These are phyloP conservation scores for Leishmania amazonensis DNA, from an alignment of 208 protist species.

Conservation along the genomic window DNA sequence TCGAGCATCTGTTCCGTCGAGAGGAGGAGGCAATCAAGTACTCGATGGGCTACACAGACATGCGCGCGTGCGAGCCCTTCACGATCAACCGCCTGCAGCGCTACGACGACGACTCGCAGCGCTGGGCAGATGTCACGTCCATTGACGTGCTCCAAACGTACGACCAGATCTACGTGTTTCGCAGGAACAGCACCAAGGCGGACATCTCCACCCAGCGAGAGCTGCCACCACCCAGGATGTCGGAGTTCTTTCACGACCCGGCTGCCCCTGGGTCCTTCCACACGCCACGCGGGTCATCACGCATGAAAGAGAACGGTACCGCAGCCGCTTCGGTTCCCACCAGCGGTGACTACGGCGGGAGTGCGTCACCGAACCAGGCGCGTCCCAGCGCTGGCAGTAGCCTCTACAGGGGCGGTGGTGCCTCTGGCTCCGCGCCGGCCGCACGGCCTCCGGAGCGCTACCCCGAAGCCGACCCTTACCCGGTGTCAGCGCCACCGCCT, in stretches of 20 bases:
- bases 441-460: background rate
- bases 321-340: background rate
- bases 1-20: constrained; percentile 65
- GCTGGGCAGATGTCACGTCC: constrained; percentile 55
- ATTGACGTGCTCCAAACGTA: constrained; percentile 51
- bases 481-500: constrained; percentile 12
- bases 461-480: constrained; percentile 3
- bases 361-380: constrained; percentile 5
- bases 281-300: background rate
- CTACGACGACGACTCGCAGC: constrained; percentile 74
- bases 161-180: constrained; percentile 85
- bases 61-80: constrained; percentile 73
- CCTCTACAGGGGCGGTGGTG: constrained; percentile 2
- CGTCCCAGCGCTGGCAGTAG: constrained; percentile 4
- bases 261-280: background rate
- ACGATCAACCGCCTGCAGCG: constrained; percentile 65
- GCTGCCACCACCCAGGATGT: constrained; percentile 62
- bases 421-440: background rate
- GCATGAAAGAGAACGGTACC: background rate
- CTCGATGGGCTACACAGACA: constrained; percentile 33
- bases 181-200: constrained; percentile 70
- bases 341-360: constrained; percentile 7
- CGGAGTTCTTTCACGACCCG: constrained; percentile 38
- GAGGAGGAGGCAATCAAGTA: constrained; percentile 70
- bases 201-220: constrained; percentile 80